Conservation (phyloP, 768 basidiomycete species). For the Psilocybe azurescens region DNA sequence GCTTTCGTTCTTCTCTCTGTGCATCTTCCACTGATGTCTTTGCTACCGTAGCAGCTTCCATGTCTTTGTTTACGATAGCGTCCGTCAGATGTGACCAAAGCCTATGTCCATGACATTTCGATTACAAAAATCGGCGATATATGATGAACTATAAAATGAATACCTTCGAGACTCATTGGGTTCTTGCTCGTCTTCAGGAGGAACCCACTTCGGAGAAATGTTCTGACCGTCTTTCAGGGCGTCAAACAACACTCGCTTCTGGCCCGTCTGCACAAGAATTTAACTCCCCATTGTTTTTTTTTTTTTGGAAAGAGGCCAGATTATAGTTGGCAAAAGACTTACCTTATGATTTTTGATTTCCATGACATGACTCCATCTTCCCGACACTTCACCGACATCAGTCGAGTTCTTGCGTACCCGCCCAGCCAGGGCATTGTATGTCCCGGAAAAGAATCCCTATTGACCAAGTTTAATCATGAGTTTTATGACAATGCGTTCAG, state of each 20-base stretch:
- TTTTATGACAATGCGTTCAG: background rate
- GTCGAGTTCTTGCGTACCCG: constrained; percentile 66
- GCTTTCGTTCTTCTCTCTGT: constrained; percentile 81
- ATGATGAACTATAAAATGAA: background rate
- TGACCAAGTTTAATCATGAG: background rate
- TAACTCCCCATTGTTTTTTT: background rate
- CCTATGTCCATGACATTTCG: constrained; percentile 37
- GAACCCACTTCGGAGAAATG: constrained; percentile 82
- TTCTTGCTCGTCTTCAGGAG: constrained; percentile 87
- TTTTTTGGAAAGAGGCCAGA: background rate
- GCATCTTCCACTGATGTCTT: constrained; percentile 92
- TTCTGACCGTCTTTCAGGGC: constrained; percentile 75
- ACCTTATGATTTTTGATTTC: constrained; percentile 80
- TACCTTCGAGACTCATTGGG: constrained; percentile 88
- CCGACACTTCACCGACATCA: constrained; percentile 86
- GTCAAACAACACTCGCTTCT: constrained; percentile 85
- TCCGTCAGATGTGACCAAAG: constrained; percentile 85
- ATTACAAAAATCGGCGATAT: background rate
- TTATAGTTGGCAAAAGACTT: constrained; percentile 16
- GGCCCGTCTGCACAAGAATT: constrained; percentile 50
- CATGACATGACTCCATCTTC: constrained; percentile 92
- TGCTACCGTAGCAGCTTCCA: constrained; percentile 92
- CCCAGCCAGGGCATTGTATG: constrained; percentile 90
- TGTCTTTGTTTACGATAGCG: constrained; percentile 87
- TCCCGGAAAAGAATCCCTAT: constrained; percentile 96